These are phyloP conservation scores for Plasmodium knowlesi DNA, from an alignment of 169 alveolate genomes.

Conservation along the genomic window DNA sequence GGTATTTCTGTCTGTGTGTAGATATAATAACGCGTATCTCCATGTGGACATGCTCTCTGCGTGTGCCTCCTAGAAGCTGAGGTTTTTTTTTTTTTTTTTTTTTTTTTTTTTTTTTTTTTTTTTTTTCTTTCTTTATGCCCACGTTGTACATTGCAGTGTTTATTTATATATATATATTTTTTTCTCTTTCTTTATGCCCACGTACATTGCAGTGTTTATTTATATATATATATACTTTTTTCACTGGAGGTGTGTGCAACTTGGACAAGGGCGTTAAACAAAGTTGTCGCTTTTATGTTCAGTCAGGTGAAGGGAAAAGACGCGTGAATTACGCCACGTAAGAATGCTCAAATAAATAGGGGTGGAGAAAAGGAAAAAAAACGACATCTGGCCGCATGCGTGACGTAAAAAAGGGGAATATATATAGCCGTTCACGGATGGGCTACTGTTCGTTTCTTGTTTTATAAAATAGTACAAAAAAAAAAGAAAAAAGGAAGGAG, in stretches of 20 bases:
- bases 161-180: no score
- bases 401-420: not conserved
- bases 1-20: not conserved
- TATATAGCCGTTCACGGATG: not conserved
- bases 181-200: no score
- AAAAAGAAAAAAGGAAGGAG: not conserved
- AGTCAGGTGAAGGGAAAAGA: not conserved
- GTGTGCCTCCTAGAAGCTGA: not conserved
- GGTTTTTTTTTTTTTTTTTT: not conserved
- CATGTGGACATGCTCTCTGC: not conserved
- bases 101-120: not conserved
- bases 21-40: not conserved
- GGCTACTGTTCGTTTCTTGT: not conserved
- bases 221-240: not conserved
- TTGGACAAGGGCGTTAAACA: not conserved
- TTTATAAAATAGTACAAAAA: not conserved
- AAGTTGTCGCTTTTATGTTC: not conserved
- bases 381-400: not conserved
- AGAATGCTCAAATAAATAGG: not conserved
- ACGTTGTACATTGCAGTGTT: not conserved
- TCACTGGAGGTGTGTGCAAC: not conserved
- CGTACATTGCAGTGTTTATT: no score
- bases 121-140: not conserved
- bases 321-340: not conserved
- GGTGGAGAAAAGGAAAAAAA: not conserved